phyloP scores from a whole-genome alignment of 495 filamentous ascomycete species.

The Hyphodiscus hymeniophilus region DNA sequence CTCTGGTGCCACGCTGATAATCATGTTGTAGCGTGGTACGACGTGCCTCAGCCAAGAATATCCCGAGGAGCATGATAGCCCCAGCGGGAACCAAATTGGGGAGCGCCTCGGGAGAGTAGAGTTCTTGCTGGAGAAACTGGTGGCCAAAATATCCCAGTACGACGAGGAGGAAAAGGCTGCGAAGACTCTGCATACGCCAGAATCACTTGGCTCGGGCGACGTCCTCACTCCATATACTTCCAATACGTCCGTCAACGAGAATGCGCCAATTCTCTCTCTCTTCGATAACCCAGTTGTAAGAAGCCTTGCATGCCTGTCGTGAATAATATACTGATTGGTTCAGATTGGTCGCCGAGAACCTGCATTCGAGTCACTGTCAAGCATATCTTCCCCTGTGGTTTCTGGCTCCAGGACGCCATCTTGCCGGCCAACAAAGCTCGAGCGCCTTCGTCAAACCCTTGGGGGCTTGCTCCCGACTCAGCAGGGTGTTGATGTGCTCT shows the following conservation, averaged over 20 bases:
- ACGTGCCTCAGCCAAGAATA: constrained; percentile 44
- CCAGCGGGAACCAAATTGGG: constrained; percentile 28
- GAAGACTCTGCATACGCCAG: constrained; percentile 20
- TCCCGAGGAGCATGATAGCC: constrained; percentile 29
- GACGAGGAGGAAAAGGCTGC: constrained; percentile 22
- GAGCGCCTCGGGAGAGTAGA: constrained; percentile 40
- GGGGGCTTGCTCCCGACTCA: constrained; percentile 29
- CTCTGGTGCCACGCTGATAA: background rate
- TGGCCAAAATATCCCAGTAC: constrained; percentile 31
- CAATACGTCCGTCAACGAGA: constrained; percentile 18
- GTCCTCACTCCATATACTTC: constrained; percentile 18
- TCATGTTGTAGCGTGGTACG: constrained; percentile 25
- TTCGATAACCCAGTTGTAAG: constrained; percentile 20
- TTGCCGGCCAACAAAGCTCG: constrained; percentile 23
- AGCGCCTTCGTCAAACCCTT: constrained; percentile 26
- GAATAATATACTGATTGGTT: constrained; percentile 10
- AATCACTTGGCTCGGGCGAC: constrained; percentile 25
- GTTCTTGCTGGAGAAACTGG: constrained; percentile 34
- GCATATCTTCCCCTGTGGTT: constrained; percentile 8
- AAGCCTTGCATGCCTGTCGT: background rate
- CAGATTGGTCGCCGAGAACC: constrained; percentile 20
- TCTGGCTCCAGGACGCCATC: constrained; percentile 16
- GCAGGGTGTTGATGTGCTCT: constrained; percentile 29
- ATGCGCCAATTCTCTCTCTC: constrained; percentile 18
- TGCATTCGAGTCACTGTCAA: constrained; percentile 11